Percentiles rank a stretch among this genome's conserved stretches.
phyloP scores from a whole-genome alignment of 2,329 filamentous ascomycete genomes.

The Madurella fahalii region DNA sequence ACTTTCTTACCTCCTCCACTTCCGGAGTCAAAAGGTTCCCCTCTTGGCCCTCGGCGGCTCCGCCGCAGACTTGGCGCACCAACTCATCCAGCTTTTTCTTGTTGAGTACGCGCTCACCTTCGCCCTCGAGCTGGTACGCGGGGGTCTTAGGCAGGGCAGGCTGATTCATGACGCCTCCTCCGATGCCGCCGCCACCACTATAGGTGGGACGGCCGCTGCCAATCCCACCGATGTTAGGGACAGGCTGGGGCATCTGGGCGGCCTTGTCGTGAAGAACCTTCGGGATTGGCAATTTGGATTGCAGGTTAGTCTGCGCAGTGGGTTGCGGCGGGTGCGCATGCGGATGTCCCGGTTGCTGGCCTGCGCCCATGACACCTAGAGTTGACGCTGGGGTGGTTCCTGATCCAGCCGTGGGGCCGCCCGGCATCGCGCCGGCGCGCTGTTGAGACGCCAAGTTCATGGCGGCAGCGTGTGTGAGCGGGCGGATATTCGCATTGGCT shows the following conservation, averaged over 20 bases:
- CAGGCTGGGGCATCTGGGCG: slow-evolving; percentile 67
- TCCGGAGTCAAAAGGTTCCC: slow-evolving; percentile 81
- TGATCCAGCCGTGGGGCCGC: slow-evolving; percentile 14
- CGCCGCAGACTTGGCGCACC: slow-evolving; percentile 87
- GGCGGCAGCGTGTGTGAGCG: slow-evolving; percentile 48
- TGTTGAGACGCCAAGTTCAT: slow-evolving; percentile 44
- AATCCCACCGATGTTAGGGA: slow-evolving; percentile 61
- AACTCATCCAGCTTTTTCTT: slow-evolving; percentile 97
- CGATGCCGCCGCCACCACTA: slow-evolving; percentile 69
- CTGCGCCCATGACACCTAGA: slow-evolving; percentile 30
- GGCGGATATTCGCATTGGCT: slow-evolving; percentile 37
- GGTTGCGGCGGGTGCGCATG: slow-evolving; percentile 45
- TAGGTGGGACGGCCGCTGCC: slow-evolving; percentile 74
- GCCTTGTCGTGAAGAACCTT: slow-evolving; percentile 69
- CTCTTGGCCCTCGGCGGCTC: slow-evolving; percentile 66
- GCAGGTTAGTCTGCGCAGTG: slow-evolving; percentile 37
- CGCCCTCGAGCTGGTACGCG: slow-evolving; percentile 81
- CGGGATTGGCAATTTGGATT: slow-evolving; percentile 73
- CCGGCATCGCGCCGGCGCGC: slow-evolving; percentile 27
- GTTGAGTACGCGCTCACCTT: slow-evolving; percentile 88
- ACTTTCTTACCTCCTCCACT: slow-evolving; percentile 77
- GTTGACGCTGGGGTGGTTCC: slow-evolving; percentile 24
- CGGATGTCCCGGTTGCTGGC: slow-evolving; percentile 39
- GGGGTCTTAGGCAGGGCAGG: slow-evolving; percentile 79
- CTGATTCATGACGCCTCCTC: slow-evolving; percentile 80